Conservation (phyloP, 2,329 filamentous ascomycete genomes). For the Pseudogymnoascus sp. region DNA sequence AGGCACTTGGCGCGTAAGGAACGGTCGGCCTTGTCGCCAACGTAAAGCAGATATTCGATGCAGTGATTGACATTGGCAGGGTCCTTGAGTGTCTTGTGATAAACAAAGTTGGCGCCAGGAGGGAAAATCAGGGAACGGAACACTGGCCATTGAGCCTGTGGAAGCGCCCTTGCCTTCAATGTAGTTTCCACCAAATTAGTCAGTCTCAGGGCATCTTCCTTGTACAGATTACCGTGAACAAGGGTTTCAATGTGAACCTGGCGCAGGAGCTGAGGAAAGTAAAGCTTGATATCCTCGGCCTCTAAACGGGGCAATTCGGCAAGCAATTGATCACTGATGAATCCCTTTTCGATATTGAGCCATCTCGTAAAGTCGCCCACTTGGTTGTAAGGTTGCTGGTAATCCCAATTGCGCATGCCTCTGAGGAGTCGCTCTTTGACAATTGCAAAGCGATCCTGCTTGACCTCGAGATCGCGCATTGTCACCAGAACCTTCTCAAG, state of each 20-base stretch:
- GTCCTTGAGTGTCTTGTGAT: conserved; percentile 71
- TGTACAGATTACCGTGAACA: conserved; percentile 87
- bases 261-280: conserved; percentile 69
- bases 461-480: conserved; percentile 75
- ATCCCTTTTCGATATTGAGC: conserved; percentile 68
- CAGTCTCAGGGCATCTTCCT: conserved; percentile 80
- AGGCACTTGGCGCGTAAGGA: conserved; percentile 64
- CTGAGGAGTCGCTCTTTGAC: conserved; percentile 77
- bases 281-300: conserved; percentile 62
- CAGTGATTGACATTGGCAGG: conserved; percentile 84
- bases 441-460: conserved; percentile 81
- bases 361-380: conserved; percentile 75
- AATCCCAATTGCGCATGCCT: conserved; percentile 76
- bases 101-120: conserved; percentile 73
- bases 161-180: conserved; percentile 64
- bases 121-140: conserved; percentile 69
- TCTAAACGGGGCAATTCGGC: conserved; percentile 69
- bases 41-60: conserved; percentile 67
- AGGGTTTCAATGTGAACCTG: conserved; percentile 84
- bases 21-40: conserved; percentile 62
- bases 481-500: conserved; percentile 80
- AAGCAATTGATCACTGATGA: conserved; percentile 69
- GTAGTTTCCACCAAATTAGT: conserved; percentile 74
- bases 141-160: conserved; percentile 70
- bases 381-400: conserved; percentile 81